Percentiles rank a stretch among this genome's conserved stretches.
These are phyloP conservation scores for Solanum phureja DNA, from an alignment of 257 asterid species.

Conservation along the genomic window DNA sequence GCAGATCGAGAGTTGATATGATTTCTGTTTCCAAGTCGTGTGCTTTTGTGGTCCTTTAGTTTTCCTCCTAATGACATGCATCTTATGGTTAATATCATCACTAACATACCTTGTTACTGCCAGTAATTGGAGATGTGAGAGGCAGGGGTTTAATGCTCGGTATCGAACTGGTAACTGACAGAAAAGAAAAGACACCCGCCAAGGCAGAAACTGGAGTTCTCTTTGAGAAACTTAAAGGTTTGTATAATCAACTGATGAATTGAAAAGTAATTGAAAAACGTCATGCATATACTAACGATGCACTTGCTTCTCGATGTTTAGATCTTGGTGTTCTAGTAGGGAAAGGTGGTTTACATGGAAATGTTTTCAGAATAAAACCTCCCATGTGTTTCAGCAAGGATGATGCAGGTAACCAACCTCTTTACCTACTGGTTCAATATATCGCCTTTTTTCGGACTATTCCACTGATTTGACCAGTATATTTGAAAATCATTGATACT, in stretches of 20 bases:
- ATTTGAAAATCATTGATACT: not conserved
- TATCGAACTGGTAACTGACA: conserved; percentile 77
- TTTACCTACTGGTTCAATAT: not conserved
- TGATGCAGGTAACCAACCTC: conserved; percentile 75
- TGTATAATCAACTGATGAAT: conserved; percentile 10
- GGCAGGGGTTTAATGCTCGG: conserved; percentile 97
- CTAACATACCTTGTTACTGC: not conserved
- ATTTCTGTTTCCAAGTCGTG: not conserved
- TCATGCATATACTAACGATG: not conserved
- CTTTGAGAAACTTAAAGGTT: conserved; percentile 90
- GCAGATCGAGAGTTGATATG: not conserved
- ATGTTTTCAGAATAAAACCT: conserved; percentile 95
- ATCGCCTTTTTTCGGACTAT: too few relatives aligned
- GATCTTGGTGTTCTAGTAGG: conserved; percentile 90
- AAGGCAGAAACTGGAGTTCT: conserved; percentile 83
- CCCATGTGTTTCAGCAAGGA: conserved; percentile 88
- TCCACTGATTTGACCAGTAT: not conserved
- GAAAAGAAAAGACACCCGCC: conserved; percentile 68
- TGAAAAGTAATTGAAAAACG: not conserved
- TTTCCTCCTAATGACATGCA: not conserved
- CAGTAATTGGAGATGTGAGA: conserved; percentile 94
- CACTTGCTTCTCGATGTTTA: conserved; percentile 13
- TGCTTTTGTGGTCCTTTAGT: not conserved
- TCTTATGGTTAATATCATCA: not conserved
- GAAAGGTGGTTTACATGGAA: conserved; percentile 92